Conservation (phyloP, 805 yeast species). For the Kodamaea hsintzibuensis region DNA sequence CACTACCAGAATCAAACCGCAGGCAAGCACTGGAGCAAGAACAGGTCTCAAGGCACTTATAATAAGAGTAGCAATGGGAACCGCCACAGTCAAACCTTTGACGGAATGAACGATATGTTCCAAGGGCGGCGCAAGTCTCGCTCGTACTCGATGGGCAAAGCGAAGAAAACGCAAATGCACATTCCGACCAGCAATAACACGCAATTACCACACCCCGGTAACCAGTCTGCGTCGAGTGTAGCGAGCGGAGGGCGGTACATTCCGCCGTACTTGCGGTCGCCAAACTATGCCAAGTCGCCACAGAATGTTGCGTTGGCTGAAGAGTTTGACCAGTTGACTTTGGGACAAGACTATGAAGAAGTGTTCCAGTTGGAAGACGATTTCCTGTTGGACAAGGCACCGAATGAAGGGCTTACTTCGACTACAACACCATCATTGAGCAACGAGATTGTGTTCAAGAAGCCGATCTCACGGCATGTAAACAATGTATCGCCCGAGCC, state of each 20-base stretch:
- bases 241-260: constrained; percentile 27
- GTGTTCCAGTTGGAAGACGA: constrained; percentile 47
- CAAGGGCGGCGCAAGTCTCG: constrained; percentile 14
- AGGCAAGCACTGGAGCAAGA: constrained; percentile 1
- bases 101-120: neutral
- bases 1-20: constrained; percentile 25
- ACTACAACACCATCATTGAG: neutral
- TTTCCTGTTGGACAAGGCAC: constrained; percentile 19
- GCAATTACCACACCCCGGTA: constrained; percentile 8
- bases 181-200: neutral
- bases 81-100: constrained; percentile 4
- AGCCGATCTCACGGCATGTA: constrained; percentile 15
- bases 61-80: constrained; percentile 6
- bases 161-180: constrained; percentile 8
- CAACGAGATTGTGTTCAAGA: constrained; percentile 14
- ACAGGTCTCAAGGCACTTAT: constrained; percentile 3
- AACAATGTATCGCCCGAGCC: constrained; percentile 8
- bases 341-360: constrained; percentile 32
- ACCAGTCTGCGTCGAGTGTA: neutral
- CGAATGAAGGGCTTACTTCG: neutral
- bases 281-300: constrained; percentile 33
- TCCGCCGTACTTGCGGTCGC: constrained; percentile 46
- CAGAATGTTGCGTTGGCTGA: constrained; percentile 35
- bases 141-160: constrained; percentile 14
- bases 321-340: constrained; percentile 34